These are phyloP conservation scores for Clathrospora elynae DNA, from an alignment of 2,329 filamentous ascomycete species.

Conservation along the genomic window DNA sequence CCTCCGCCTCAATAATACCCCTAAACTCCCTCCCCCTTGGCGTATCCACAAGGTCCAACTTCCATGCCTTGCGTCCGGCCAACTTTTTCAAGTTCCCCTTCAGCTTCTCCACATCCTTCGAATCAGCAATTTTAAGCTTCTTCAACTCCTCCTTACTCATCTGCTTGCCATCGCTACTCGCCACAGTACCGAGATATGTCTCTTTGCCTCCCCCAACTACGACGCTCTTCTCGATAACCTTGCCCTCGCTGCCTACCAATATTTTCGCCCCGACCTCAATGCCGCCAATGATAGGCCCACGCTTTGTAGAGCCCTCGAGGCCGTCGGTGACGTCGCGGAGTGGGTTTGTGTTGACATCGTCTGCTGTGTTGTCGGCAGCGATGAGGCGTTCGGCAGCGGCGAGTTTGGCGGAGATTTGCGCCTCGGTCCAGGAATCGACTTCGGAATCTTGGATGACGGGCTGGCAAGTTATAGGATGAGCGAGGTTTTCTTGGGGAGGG, in stretches of 20 bases:
- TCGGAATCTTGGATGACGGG: constrained; percentile 68
- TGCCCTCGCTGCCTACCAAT: constrained; percentile 61
- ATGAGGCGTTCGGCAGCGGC: constrained; percentile 34
- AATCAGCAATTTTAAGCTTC: constrained; percentile 65
- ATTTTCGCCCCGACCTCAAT: constrained; percentile 64
- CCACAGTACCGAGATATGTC: constrained; percentile 57
- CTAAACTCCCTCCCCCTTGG: constrained; percentile 69
- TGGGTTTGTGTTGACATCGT: constrained; percentile 37
- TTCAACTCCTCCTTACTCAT: constrained; percentile 71
- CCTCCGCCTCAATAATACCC: constrained; percentile 68
- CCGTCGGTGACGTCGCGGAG: constrained; percentile 42
- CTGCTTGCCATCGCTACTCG: constrained; percentile 65
- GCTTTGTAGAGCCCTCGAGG: constrained; percentile 40
- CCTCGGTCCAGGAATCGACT: constrained; percentile 52
- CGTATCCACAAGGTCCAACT: constrained; percentile 76
- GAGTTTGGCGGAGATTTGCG: constrained; percentile 41
- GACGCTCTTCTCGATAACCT: constrained; percentile 59
- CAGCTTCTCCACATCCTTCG: constrained; percentile 70
- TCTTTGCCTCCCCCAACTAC: constrained; percentile 59
- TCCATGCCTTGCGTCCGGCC: constrained; percentile 76
- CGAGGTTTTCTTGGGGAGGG: constrained; percentile 76
- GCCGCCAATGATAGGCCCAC: constrained; percentile 59
- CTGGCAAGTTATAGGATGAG: constrained; percentile 77
- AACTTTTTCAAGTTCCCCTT: constrained; percentile 69
- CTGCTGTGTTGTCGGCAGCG: constrained; percentile 20